Base-by-base conservation (phyloP, 345 rosid species). In the Moricandia moricandioides region DNA sequence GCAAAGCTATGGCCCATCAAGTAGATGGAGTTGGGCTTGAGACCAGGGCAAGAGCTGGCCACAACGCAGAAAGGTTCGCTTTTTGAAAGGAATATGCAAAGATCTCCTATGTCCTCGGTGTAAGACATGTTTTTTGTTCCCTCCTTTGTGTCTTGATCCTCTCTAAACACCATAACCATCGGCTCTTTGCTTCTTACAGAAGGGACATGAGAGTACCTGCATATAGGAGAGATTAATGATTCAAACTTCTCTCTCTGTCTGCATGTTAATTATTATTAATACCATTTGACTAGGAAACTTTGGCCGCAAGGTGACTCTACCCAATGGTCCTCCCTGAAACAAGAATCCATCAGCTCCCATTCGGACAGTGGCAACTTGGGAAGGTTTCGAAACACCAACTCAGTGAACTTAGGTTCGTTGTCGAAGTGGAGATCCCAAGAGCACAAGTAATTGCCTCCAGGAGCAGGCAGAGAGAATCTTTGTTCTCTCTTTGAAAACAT, bases 161-260 rank as follows among this genome's bases (percentile, higher is more conserved):
- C 73, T 70, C 40, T 57, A 57, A 70, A 57, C 39, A 70, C 73
- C 73, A 70, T 37, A 16, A 62, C 6, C 10, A 37, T 35, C 4
- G 67, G 67, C 1, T 35, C 67, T 18, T 18, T 35, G 30, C 8
- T 5, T 17, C 30, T n/a, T 37, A 2, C 16, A 18, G 30, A 1
- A 34, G 67, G 67, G 29, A 18, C 67, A 37, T 21, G 8, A 4
- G 49, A 62, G 27, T 35, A 62, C 49, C 67, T 62, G 37, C 45
- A 21, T 21, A 21, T 21, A 21, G 2, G 24, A 21, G 24, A 21
- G 24, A 21, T 21, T 21, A 21, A 21, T 21, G 24, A 21, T 21
- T 21, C 24, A 21, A 21, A 21, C 24, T 21, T 21, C 1, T 21
- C 24, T 21, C 1, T 21, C 24, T 24, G 16, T 6, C 31, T 10